Evolutionary conservation across 805 yeast genomes (phyloP).

Genomic region (Saccharomycopsis olivae): DNA sequence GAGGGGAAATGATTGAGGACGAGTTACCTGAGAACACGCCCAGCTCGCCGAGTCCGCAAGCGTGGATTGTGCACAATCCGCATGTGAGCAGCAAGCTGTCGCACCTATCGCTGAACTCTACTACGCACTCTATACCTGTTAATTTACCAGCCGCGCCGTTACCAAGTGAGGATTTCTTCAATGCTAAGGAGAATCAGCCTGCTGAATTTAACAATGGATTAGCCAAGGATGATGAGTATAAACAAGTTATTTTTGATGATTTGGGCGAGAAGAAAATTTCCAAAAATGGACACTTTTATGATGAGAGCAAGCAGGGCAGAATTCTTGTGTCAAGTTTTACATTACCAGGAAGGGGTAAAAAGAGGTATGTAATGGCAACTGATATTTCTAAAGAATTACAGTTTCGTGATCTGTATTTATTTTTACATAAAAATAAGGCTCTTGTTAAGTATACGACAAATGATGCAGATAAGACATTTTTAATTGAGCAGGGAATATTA

Average conservation of each 20-base stretch:
- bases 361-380: conserved; percentile 16
- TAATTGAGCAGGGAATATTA: conserved; percentile 15
- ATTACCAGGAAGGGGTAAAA: conserved; percentile 18
- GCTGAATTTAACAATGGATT: conserved; percentile 5
- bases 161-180: conserved; percentile 15
- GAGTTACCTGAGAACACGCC: conserved; percentile 16
- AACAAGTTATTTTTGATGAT: conserved; percentile 12
- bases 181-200: conserved; percentile 8
- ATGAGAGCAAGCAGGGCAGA: conserved; percentile 4
- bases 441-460: conserved; percentile 14
- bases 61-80: conserved; percentile 14
- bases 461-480: conserved; percentile 16
- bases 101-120: conserved; percentile 1
- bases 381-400: conserved; percentile 18
- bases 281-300: conserved; percentile 16
- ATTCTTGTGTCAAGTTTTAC: conserved; percentile 17
- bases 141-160: conserved; percentile 13
- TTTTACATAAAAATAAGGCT: conserved; percentile 16
- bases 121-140: conserved; percentile 15
- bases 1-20: too few relatives aligned
- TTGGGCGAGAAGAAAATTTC: conserved; percentile 18
- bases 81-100: conserved; percentile 5
- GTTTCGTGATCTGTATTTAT: conserved; percentile 16
- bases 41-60: conserved; percentile 10
- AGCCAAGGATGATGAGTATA: conserved; percentile 13